Evolutionary conservation across 2,329 filamentous ascomycete species (phyloP).

Genomic region (Fusarium anthophilum): DNA sequence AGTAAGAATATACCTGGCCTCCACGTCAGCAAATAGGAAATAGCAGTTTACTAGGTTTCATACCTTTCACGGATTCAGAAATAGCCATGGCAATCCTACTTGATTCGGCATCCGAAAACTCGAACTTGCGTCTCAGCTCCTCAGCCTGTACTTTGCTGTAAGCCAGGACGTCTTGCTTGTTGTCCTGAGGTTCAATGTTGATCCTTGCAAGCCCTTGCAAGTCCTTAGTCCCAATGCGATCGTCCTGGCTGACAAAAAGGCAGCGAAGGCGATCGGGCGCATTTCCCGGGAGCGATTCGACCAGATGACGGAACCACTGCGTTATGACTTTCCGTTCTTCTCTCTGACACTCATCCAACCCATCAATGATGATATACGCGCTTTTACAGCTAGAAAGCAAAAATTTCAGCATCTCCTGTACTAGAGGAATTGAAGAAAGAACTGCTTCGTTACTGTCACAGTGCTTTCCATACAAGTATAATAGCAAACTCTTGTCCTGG

Average conservation of each 20-base stretch:
- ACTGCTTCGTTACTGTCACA: background rate
- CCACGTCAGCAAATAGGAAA: accelerated
- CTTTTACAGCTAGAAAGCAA: background rate
- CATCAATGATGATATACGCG: background rate
- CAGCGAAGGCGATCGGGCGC: background rate
- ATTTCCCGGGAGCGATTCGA: accelerated
- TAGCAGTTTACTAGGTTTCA: accelerated
- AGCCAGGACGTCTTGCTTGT: accelerated
- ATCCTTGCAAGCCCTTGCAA: accelerated
- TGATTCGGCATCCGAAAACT: accelerated
- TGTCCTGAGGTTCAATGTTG: accelerated
- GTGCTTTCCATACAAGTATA: accelerated
- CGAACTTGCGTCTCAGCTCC: accelerated
- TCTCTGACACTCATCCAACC: background rate
- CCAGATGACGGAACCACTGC: accelerated
- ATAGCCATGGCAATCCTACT: background rate
- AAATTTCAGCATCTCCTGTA: accelerated
- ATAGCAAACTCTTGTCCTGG: background rate
- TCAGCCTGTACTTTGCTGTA: background rate
- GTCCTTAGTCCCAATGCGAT: accelerated
- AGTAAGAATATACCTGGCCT: accelerated
- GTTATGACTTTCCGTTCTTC: background rate
- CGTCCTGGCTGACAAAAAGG: background rate
- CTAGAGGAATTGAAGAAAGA: accelerated
- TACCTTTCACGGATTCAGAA: accelerated